These are phyloP conservation scores for Colletotrichum orbiculare DNA, from an alignment of 2,329 filamentous ascomycete genomes.

Conservation along the genomic window DNA sequence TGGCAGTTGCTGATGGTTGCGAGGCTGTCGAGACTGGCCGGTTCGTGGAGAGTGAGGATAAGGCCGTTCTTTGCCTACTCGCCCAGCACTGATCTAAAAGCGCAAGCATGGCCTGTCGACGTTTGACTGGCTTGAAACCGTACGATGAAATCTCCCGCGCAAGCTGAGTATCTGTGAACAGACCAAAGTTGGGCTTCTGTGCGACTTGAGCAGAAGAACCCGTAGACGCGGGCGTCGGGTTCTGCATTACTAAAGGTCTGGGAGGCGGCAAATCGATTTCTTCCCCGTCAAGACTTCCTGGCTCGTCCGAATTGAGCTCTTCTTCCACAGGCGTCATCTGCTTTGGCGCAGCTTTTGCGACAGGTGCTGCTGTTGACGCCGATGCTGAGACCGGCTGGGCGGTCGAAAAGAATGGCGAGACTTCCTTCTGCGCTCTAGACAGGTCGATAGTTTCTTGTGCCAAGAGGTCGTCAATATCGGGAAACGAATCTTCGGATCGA, in stretches of 20 bases:
- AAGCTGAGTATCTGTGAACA: slow-evolving; percentile 72
- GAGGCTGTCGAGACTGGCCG: slow-evolving; percentile 24
- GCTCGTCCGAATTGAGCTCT: not conserved
- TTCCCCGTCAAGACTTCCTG: not conserved
- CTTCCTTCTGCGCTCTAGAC: not conserved
- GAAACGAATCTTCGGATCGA: slow-evolving; percentile 26
- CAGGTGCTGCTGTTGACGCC: not conserved
- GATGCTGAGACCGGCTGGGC: not conserved
- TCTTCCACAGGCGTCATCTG: not conserved
- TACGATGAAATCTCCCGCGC: slow-evolving; percentile 70
- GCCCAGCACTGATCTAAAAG: slow-evolving; percentile 78
- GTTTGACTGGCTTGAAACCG: slow-evolving; percentile 79
- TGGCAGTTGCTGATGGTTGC: slow-evolving; percentile 5
- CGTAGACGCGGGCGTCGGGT: not conserved
- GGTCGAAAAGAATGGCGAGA: not conserved
- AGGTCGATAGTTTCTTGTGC: not conserved
- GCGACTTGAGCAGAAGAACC: not conserved
- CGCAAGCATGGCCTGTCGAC: slow-evolving; percentile 74
- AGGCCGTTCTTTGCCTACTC: slow-evolving; percentile 55
- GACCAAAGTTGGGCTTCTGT: slow-evolving; percentile 65
- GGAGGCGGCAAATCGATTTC: not conserved
- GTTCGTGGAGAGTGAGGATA: slow-evolving; percentile 40
- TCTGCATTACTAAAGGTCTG: not conserved
- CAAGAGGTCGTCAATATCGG: slow-evolving; percentile 31
- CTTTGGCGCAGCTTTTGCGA: not conserved